phyloP scores from a whole-genome alignment of 2,329 filamentous ascomycete genomes.

The Aspergillus cejpii region DNA sequence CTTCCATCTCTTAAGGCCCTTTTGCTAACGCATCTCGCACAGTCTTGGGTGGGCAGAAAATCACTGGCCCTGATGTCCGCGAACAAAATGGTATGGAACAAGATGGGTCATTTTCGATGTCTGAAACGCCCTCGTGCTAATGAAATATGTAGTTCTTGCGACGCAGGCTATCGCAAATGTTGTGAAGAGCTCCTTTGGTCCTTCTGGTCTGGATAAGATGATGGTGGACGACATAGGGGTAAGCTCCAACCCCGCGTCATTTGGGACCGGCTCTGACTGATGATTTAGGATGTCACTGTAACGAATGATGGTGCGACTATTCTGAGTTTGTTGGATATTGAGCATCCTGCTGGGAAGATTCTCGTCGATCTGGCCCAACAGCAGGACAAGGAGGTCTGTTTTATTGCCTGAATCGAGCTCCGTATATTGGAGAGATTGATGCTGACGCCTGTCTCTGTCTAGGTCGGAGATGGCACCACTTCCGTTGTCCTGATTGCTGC shows the following conservation, averaged over 20 bases:
- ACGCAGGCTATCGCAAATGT: slow-evolving; percentile 98
- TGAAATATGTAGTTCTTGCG: slow-evolving; percentile 62
- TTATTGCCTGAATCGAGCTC: neutral
- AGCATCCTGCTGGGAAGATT: slow-evolving; percentile 97
- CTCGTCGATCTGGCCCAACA: slow-evolving; percentile 95
- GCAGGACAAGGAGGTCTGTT: slow-evolving; percentile 77
- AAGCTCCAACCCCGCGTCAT: slow-evolving; percentile 36
- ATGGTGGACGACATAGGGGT: slow-evolving; percentile 99
- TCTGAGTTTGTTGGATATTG: slow-evolving; percentile 87
- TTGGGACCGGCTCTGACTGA: slow-evolving; percentile 10
- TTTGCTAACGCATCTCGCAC: slow-evolving; percentile 33
- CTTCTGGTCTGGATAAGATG: slow-evolving; percentile 98
- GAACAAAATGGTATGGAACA: slow-evolving; percentile 76
- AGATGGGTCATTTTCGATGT: slow-evolving; percentile 2
- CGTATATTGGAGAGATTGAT: slow-evolving; percentile 6
- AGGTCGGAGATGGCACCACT: slow-evolving; percentile 93
- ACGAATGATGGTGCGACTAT: slow-evolving; percentile 99
- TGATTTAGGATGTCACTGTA: slow-evolving; percentile 78
- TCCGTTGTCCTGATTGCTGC: slow-evolving; percentile 96
- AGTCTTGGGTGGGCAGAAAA: slow-evolving; percentile 94
- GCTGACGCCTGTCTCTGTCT: slow-evolving; percentile 3
- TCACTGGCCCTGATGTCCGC: slow-evolving; percentile 90
- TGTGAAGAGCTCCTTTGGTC: slow-evolving; percentile 96
- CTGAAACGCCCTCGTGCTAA: slow-evolving; percentile 10
- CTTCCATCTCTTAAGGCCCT: slow-evolving; percentile 3